These are phyloP conservation scores for Fraxinus floribunda DNA, from an alignment of 305 asterid species.

Conservation along the genomic window DNA sequence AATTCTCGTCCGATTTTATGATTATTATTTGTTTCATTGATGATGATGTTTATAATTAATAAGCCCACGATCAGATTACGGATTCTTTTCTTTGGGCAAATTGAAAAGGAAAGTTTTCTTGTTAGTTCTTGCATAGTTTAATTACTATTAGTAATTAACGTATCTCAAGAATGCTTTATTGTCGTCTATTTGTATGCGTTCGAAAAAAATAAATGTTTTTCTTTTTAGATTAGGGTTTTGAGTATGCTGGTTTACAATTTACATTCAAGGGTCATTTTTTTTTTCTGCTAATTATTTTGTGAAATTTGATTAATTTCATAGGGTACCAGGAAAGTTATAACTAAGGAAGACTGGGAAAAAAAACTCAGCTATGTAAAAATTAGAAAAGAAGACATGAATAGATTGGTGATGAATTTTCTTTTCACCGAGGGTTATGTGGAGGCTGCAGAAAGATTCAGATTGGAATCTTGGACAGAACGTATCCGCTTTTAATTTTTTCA, in stretches of 20 bases:
- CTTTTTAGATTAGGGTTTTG: background rate
- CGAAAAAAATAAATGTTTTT: background rate
- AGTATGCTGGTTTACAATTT: background rate
- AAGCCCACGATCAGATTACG: background rate
- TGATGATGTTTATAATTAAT: background rate
- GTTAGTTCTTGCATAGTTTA: background rate
- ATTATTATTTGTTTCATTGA: background rate
- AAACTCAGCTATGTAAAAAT: conserved; percentile 51
- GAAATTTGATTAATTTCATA: conserved; percentile 9
- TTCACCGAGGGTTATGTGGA: conserved; percentile 71
- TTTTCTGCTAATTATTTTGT: background rate
- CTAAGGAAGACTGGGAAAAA: conserved; percentile 59
- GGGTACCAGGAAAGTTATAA: conserved; percentile 43
- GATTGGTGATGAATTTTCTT: conserved; percentile 71
- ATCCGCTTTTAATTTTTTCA: conserved; percentile 37
- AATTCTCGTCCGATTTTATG: background rate
- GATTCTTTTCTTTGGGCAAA: background rate
- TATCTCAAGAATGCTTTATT: background rate
- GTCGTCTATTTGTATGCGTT: background rate
- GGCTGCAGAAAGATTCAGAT: conserved; percentile 62
- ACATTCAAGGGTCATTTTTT: background rate
- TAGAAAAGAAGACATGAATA: conserved; percentile 67
- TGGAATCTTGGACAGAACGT: conserved; percentile 82
- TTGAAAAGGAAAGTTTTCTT: background rate
- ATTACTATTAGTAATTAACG: background rate